phyloP scores from a whole-genome alignment of 225 moss, liverwort and hornwort species.

The Straminergon stramineum region DNA sequence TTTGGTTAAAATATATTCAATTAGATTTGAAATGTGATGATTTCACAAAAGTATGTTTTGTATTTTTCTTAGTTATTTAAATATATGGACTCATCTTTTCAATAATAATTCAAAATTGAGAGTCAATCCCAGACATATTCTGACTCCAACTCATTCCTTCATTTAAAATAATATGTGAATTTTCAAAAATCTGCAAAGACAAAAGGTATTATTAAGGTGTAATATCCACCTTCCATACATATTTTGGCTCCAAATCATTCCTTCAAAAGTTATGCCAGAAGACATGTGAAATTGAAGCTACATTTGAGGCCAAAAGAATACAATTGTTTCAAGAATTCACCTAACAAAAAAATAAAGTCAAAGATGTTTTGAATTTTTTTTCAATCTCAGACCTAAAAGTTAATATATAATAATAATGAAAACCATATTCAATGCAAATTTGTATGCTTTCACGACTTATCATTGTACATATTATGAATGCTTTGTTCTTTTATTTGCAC shows the following conservation, averaged over 20 bases:
- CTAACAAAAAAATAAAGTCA: background rate
- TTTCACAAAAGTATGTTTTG: background rate
- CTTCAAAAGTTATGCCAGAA: background rate
- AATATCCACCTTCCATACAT: background rate
- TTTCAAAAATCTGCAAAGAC: background rate
- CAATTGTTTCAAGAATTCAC: background rate
- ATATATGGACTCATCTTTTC: background rate
- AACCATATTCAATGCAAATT: background rate
- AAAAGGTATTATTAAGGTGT: background rate
- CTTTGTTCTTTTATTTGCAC: background rate
- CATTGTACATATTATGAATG: background rate
- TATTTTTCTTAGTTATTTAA: background rate
- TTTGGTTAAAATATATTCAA: background rate
- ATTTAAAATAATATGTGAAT: too few species aligned
- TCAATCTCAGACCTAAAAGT: background rate
- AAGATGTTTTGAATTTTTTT: background rate
- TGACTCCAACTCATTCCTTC: too few species aligned
- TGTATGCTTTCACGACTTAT: background rate
- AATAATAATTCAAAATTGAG: background rate
- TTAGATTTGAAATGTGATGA: background rate
- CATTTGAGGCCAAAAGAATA: background rate
- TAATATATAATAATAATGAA: background rate
- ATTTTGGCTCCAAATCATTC: background rate
- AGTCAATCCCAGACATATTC: too few species aligned
- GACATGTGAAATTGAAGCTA: fast-evolving